Evolutionary conservation across 1,284 basidiomycete genomes (phyloP).

Genomic region (Athelia psychrophila): DNA sequence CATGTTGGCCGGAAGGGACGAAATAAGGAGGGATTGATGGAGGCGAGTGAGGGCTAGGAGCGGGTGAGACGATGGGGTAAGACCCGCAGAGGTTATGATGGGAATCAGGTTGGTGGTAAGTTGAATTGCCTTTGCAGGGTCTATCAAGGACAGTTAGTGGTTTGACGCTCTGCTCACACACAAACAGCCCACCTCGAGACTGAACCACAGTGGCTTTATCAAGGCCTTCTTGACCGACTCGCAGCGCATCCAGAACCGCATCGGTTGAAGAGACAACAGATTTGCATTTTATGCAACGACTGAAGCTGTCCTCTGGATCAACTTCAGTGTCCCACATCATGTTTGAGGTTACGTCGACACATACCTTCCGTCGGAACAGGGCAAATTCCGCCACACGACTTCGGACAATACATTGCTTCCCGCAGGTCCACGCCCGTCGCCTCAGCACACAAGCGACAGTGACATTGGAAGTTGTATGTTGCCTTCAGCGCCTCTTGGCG

Average conservation of each 20-base stretch:
- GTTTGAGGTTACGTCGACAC: conserved; percentile 6
- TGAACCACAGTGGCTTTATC: conserved; percentile 66
- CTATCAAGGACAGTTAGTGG: conserved; percentile 32
- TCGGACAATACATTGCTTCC: conserved; percentile 65
- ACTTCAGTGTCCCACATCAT: conserved; percentile 5
- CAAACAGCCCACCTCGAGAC: conserved; percentile 41
- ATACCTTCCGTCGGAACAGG: conserved; percentile 55
- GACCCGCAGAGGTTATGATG: conserved; percentile 50
- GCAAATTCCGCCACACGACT: conserved; percentile 60
- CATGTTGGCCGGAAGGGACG: conserved; percentile 35
- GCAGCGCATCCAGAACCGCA: conserved; percentile 54
- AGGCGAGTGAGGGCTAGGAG: conserved; percentile 73
- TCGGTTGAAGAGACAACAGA: conserved; percentile 46
- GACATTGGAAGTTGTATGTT: conserved; percentile 82
- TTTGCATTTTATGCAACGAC: conserved; percentile 62
- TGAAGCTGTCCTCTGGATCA: conserved; percentile 37
- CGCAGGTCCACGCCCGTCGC: conserved; percentile 55
- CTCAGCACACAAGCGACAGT: conserved; percentile 58
- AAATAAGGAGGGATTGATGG: conserved; percentile 63
- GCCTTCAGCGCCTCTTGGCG: conserved; percentile 62
- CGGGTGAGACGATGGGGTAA: conserved; percentile 68
- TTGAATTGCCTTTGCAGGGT: conserved; percentile 51
- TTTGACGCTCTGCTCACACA: background rate
- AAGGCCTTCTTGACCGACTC: conserved; percentile 66
- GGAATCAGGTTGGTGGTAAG: conserved; percentile 67